Evolutionary conservation across 148 eudicot genomes (phyloP).

Genomic region (Rhododendron ferrugineum): DNA sequence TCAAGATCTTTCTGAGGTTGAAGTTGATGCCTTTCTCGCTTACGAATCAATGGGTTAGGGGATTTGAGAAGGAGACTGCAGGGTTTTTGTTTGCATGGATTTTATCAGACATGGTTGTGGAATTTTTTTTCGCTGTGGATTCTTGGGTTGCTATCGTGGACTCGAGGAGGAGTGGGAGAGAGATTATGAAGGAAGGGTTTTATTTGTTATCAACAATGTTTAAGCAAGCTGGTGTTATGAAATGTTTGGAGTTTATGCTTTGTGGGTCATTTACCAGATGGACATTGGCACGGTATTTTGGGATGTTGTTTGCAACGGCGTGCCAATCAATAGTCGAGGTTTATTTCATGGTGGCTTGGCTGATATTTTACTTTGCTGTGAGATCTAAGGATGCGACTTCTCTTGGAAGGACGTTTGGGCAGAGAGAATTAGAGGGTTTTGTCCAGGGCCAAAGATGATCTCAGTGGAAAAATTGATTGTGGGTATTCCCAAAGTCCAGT

Average conservation of each 20-base stretch:
- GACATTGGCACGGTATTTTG: conserved; percentile 45
- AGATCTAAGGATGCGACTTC: conserved; percentile 57
- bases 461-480: conserved; percentile 6
- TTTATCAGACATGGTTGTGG: conserved; percentile 53
- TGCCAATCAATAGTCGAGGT: conserved; percentile 73
- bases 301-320: conserved; percentile 42
- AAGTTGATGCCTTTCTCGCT: conserved; percentile 90
- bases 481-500: conserved; percentile 6
- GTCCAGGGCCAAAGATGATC: conserved; percentile 45
- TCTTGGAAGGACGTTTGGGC: conserved; percentile 71
- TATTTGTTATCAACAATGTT: conserved; percentile 57
- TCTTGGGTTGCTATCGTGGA: conserved; percentile 81
- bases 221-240: conserved; percentile 58
- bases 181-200: conserved; percentile 83
- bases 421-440: conserved; percentile 72
- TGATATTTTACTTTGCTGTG: conserved; percentile 67
- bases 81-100: conserved; percentile 78
- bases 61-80: conserved; percentile 60
- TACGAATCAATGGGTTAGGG: conserved; percentile 52
- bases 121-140: conserved; percentile 69
- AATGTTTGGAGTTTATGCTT: conserved; percentile 64
- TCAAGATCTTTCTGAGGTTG: conserved; percentile 79
- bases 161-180: conserved; percentile 69
- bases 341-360: conserved; percentile 88
- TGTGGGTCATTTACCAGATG: conserved; percentile 68